Evolutionary conservation across 2,329 filamentous ascomycete genomes (phyloP).

Genomic region (Bipolaris bicolor): DNA sequence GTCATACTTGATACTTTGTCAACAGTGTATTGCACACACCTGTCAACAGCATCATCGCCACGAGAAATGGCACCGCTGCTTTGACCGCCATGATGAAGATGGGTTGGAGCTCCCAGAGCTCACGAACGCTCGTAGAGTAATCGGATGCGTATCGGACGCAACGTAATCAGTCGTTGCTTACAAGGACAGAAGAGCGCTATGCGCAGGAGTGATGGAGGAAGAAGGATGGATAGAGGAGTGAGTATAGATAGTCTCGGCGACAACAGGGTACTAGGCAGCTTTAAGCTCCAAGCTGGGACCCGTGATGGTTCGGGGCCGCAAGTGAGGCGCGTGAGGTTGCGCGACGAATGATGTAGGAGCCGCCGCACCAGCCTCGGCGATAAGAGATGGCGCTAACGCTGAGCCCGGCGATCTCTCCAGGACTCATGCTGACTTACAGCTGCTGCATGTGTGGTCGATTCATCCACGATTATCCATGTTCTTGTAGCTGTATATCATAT

Average conservation of each 20-base stretch:
- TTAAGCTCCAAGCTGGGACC: slow-evolving; percentile 23
- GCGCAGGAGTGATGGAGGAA: slow-evolving; percentile 2
- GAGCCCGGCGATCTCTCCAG: background rate
- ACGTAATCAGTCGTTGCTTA: background rate
- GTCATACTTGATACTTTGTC: slow-evolving; percentile 87
- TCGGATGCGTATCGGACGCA: slow-evolving; percentile 16
- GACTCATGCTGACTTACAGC: background rate
- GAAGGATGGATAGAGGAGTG: slow-evolving; percentile 3
- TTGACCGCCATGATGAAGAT: slow-evolving; percentile 68
- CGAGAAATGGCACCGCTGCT: slow-evolving; percentile 79
- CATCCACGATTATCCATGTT: background rate
- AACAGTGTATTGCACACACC: slow-evolving; percentile 96
- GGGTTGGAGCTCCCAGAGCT: slow-evolving; percentile 23
- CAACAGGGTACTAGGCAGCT: slow-evolving; percentile 29
- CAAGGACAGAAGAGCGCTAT: slow-evolving; percentile 19
- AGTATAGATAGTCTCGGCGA: slow-evolving; percentile 10
- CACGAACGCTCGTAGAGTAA: background rate
- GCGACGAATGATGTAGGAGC: slow-evolving; percentile 23
- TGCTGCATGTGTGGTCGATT: background rate
- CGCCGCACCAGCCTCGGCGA: slow-evolving; percentile 25
- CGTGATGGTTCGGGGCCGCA: slow-evolving; percentile 30
- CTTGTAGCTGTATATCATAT: background rate
- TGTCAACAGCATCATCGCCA: slow-evolving; percentile 95
- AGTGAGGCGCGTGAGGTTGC: slow-evolving; percentile 41
- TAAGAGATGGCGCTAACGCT: slow-evolving; percentile 26